Percentiles rank a stretch among this genome's conserved stretches.
Evolutionary conservation across 179 eudicot genomes (phyloP).

Genomic region (Corrigiola litoralis): DNA sequence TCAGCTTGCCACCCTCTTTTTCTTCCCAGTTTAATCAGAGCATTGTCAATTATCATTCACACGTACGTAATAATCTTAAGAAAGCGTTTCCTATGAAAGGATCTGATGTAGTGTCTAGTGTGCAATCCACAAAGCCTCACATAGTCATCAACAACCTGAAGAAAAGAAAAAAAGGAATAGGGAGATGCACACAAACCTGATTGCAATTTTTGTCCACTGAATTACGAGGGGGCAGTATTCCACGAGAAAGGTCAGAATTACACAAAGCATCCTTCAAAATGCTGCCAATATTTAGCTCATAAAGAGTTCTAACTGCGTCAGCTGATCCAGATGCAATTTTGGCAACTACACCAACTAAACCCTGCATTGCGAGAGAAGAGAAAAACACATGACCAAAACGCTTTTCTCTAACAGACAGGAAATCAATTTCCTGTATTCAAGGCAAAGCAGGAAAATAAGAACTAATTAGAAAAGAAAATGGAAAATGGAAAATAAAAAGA

Average conservation of each 20-base stretch:
- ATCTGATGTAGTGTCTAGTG: background rate
- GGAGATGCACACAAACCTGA: slow-evolving; percentile 45
- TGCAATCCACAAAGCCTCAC: background rate
- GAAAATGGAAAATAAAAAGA: too few relatives aligned
- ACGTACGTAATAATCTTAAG: background rate
- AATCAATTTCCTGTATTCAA: background rate
- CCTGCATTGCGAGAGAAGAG: slow-evolving; percentile 36
- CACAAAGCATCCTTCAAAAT: slow-evolving; percentile 59
- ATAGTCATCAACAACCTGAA: background rate
- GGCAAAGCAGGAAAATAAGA: background rate
- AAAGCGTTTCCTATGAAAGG: background rate
- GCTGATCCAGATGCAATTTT: slow-evolving; percentile 78
- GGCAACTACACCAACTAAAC: slow-evolving; percentile 70
- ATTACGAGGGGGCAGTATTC: slow-evolving; percentile 43
- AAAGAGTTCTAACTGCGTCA: slow-evolving; percentile 64
- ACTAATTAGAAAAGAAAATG: background rate
- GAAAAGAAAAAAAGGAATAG: background rate
- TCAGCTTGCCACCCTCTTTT: too few relatives aligned
- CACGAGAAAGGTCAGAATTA: slow-evolving; percentile 48
- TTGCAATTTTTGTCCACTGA: slow-evolving; percentile 47
- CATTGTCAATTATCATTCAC: background rate
- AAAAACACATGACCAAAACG: background rate
- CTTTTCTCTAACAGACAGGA: background rate
- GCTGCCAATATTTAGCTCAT: slow-evolving; percentile 66
- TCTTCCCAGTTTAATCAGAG: background rate